phyloP scores from a whole-genome alignment of 306 rosid genomes.

The Quercus robur region DNA sequence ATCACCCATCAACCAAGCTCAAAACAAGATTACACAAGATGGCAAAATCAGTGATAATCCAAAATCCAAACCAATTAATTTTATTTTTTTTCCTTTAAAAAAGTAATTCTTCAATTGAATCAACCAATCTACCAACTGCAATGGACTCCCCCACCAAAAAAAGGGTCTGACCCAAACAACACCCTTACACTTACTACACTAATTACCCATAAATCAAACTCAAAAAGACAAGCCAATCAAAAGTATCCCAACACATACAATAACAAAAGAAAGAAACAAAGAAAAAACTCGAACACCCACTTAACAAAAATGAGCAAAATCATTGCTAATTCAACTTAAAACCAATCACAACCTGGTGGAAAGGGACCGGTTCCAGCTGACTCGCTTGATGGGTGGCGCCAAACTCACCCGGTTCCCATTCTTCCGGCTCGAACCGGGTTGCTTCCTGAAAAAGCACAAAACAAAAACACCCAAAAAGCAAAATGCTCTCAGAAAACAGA shows the following conservation, averaged over 20 bases:
- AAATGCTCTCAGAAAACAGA: background rate
- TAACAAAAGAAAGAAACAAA: too few relatives aligned
- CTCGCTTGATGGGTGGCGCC: constrained; percentile 52
- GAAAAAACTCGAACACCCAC: too few relatives aligned
- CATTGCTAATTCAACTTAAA: background rate
- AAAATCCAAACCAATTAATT: background rate
- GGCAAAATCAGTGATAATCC: background rate
- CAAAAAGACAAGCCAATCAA: background rate
- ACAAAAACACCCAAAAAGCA: background rate
- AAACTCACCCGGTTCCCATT: constrained; percentile 46
- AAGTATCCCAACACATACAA: too few relatives aligned
- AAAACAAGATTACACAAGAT: background rate
- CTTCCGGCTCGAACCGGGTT: constrained; percentile 12
- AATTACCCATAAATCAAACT: background rate
- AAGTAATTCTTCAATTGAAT: too few relatives aligned
- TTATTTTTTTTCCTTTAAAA: too few relatives aligned
- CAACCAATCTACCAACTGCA: background rate
- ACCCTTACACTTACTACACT: background rate
- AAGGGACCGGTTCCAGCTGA: constrained; percentile 89
- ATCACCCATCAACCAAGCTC: background rate
- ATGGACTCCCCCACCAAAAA: background rate
- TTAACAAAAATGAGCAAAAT: too few relatives aligned
- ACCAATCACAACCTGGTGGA: constrained; percentile 61
- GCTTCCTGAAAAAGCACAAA: constrained; percentile 29
- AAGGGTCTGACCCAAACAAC: background rate